These are phyloP conservation scores for Striga hermonthica DNA, from an alignment of 305 asterid genomes.

Conservation along the genomic window DNA sequence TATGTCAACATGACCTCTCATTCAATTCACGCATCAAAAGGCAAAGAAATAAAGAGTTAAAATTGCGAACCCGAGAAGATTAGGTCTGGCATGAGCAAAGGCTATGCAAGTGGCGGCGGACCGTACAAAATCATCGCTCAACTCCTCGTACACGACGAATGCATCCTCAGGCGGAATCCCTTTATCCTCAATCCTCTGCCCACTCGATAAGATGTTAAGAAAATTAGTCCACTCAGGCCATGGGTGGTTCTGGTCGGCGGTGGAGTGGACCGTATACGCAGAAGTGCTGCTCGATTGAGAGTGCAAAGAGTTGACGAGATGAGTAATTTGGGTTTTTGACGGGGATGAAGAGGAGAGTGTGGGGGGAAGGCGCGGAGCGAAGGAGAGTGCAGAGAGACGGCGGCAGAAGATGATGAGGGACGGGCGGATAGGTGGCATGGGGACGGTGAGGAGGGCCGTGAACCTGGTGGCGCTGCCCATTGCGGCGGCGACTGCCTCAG, in stretches of 20 bases:
- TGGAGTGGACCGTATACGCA: conserved; percentile 26
- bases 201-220: conserved; percentile 37
- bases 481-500: conserved; percentile 29
- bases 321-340: conserved; percentile 32
- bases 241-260: conserved; percentile 43
- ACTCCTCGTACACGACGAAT: conserved; percentile 64
- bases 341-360: conserved; percentile 32
- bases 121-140: conserved; percentile 54
- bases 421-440: conserved; percentile 54
- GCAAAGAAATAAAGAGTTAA: background rate
- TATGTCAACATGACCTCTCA: background rate
- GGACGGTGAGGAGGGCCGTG: conserved; percentile 50
- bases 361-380: conserved; percentile 39
- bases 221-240: conserved; percentile 86
- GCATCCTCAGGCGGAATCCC: conserved; percentile 55
- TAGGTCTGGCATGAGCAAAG: conserved; percentile 62
- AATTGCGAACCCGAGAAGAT: conserved; percentile 59
- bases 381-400: conserved; percentile 36
- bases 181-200: conserved; percentile 30
- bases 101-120: conserved; percentile 60
- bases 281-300: conserved; percentile 38
- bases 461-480: conserved; percentile 77
- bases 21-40: background rate
- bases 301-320: conserved; percentile 40
- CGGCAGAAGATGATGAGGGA: conserved; percentile 42